A percentile compares a stretch with the other conserved stretches of the same genome.
Evolutionary conservation across 306 rosid species (phyloP).

Genomic region (Quercus agrifolia): DNA sequence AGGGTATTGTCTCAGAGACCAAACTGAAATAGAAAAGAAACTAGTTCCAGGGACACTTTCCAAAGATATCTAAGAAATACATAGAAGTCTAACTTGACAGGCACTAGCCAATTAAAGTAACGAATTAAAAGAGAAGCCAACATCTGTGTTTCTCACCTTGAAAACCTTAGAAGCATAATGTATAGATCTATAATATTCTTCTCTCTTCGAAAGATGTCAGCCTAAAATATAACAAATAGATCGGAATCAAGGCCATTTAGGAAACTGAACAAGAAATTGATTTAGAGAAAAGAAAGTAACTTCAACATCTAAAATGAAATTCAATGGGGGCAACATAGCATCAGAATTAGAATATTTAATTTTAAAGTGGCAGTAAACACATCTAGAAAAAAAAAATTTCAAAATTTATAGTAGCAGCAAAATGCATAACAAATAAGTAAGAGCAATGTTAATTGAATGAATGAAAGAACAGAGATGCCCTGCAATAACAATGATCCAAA

Average conservation of each 20-base stretch:
- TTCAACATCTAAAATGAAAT: constrained; percentile 15
- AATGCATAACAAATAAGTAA: too few species aligned
- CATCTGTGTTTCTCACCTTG: constrained; percentile 55
- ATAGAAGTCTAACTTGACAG: neutral
- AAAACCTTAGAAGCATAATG: constrained; percentile 87
- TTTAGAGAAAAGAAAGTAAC: neutral
- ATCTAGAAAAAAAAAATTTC: neutral
- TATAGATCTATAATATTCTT: constrained; percentile 82
- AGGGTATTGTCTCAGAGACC: constrained; percentile 86
- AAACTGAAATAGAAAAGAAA: constrained; percentile 47
- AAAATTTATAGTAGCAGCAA: neutral
- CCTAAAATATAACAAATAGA: constrained; percentile 52
- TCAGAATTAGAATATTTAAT: constrained; percentile 1
- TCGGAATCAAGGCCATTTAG: constrained; percentile 9
- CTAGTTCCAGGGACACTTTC: neutral
- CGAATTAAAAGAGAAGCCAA: neutral
- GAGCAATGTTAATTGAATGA: too few species aligned
- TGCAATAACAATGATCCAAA: too few species aligned
- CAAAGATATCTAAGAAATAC: neutral
- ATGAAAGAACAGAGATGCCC: too few species aligned
- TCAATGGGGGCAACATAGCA: constrained; percentile 1
- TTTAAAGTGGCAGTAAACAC: neutral
- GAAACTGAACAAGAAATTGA: constrained; percentile 13
- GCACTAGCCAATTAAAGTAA: neutral
- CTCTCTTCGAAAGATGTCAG: constrained; percentile 87